Evolutionary conservation across 2,329 filamentous ascomycete species (phyloP).

Genomic region (Cytospora chrysosperma): DNA sequence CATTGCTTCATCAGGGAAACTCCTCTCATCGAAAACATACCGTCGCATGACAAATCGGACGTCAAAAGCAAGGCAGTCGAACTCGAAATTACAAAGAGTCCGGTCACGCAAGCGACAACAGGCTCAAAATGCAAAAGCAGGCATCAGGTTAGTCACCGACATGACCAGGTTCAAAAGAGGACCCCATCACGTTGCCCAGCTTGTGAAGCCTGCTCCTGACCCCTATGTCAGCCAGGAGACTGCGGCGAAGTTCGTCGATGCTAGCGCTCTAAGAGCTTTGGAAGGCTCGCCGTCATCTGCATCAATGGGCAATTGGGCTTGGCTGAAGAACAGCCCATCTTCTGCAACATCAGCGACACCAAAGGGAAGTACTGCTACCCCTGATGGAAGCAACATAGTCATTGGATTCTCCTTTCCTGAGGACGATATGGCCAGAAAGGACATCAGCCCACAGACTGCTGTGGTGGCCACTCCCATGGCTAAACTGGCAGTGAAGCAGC

Average conservation of each 20-base stretch:
- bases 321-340: slow-evolving; percentile 47
- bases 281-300: slow-evolving; percentile 55
- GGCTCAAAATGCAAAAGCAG: slow-evolving; percentile 58
- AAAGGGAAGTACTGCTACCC: slow-evolving; percentile 30
- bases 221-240: slow-evolving; percentile 19
- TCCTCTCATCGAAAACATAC: slow-evolving; percentile 6
- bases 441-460: slow-evolving; percentile 52
- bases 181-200: slow-evolving; percentile 38
- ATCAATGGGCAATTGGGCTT: slow-evolving; percentile 57
- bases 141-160: slow-evolving; percentile 69
- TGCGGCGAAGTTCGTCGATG: slow-evolving; percentile 53
- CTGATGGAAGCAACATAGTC: slow-evolving; percentile 68
- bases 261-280: slow-evolving; percentile 58
- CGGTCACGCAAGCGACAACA: slow-evolving; percentile 63
- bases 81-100: slow-evolving; percentile 43
- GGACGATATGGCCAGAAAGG: slow-evolving; percentile 44
- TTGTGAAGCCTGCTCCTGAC: slow-evolving; percentile 28
- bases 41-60: slow-evolving; percentile 24
- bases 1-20: slow-evolving; percentile 39
- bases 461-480: slow-evolving; percentile 42
- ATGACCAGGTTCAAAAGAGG: slow-evolving; percentile 54
- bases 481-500: slow-evolving; percentile 25
- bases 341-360: neutral
- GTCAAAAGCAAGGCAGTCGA: slow-evolving; percentile 37
- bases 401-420: slow-evolving; percentile 69